phyloP scores from a whole-genome alignment of 768 basidiomycete species.

The Leucocoprinus sp. region DNA sequence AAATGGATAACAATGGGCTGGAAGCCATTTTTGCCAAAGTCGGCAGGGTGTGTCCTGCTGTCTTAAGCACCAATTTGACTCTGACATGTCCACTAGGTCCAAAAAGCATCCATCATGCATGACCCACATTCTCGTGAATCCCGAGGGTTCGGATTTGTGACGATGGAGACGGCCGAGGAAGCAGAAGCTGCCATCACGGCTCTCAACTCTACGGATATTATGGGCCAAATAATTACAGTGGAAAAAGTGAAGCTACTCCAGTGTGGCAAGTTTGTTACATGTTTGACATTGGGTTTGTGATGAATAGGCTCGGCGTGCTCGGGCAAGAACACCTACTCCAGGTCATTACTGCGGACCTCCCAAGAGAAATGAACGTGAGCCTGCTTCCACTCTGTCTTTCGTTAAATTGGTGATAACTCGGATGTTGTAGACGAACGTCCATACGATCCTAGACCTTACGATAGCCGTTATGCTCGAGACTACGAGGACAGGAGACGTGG shows the following conservation, averaged over 20 bases:
- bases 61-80: neutral
- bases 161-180: slow-evolving; percentile 63
- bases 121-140: slow-evolving; percentile 64
- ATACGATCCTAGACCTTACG: slow-evolving; percentile 89
- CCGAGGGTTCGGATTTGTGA: slow-evolving; percentile 78
- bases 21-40: slow-evolving; percentile 84
- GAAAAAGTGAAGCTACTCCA: too few relatives aligned
- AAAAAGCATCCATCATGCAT: slow-evolving; percentile 66
- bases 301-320: slow-evolving; percentile 89
- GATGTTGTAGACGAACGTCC: slow-evolving; percentile 59
- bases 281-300: too few relatives aligned
- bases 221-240: slow-evolving; percentile 84
- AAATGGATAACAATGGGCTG: slow-evolving; percentile 74
- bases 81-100: slow-evolving; percentile 39
- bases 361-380: slow-evolving; percentile 62
- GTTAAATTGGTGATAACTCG: slow-evolving; percentile 12
- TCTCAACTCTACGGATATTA: slow-evolving; percentile 74
- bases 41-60: slow-evolving; percentile 35
- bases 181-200: slow-evolving; percentile 87
- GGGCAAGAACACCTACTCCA: slow-evolving; percentile 88
- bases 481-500: slow-evolving; percentile 47
- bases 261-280: too few relatives aligned
- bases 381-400: slow-evolving; percentile 1
- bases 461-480: slow-evolving; percentile 74
- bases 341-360: slow-evolving; percentile 93